phyloP scores from a whole-genome alignment of 2,329 filamentous ascomycete species.

The Penicillium sp. region DNA sequence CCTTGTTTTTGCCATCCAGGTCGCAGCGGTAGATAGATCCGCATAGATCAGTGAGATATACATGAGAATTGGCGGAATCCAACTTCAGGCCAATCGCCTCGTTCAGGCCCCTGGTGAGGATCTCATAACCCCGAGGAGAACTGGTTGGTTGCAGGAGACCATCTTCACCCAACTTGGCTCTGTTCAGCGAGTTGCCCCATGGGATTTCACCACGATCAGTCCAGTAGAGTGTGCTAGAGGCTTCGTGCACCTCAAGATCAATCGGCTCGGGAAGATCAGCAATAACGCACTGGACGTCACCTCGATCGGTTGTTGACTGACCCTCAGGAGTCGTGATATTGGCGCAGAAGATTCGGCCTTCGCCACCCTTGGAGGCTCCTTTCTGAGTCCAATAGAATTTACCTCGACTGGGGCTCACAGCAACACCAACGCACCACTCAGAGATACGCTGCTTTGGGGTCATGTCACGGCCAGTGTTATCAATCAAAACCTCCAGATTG shows the following conservation, averaged over 20 bases:
- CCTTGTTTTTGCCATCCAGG: conserved; percentile 11
- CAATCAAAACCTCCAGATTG: conserved; percentile 20
- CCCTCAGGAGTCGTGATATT: conserved; percentile 41
- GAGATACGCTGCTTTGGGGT: conserved; percentile 28
- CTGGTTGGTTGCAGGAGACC: neutral
- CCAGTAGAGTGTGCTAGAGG: conserved; percentile 53
- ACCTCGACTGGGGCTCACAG: conserved; percentile 44
- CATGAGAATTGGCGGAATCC: conserved; percentile 15
- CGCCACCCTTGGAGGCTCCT: conserved; percentile 50
- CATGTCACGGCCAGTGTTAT: conserved; percentile 34
- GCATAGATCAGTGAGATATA: conserved; percentile 31
- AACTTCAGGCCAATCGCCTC: conserved; percentile 29
- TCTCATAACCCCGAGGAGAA: neutral
- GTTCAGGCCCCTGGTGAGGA: conserved; percentile 24
- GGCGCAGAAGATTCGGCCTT: conserved; percentile 57
- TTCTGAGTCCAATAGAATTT: conserved; percentile 63
- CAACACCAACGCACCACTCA: conserved; percentile 58
- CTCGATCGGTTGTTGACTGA: conserved; percentile 32
- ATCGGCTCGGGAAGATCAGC: conserved; percentile 54
- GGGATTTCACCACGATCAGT: conserved; percentile 60
- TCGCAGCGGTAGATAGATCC: conserved; percentile 28
- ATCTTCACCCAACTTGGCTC: conserved; percentile 22
- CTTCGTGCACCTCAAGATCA: conserved; percentile 55
- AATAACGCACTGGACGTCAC: conserved; percentile 47
- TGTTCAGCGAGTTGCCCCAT: conserved; percentile 54